Evolutionary conservation across 2,329 filamentous ascomycete species (phyloP), one percentile per base, ranked within the genome.

Genomic region (Davidsoniella eucalypti): DNA sequence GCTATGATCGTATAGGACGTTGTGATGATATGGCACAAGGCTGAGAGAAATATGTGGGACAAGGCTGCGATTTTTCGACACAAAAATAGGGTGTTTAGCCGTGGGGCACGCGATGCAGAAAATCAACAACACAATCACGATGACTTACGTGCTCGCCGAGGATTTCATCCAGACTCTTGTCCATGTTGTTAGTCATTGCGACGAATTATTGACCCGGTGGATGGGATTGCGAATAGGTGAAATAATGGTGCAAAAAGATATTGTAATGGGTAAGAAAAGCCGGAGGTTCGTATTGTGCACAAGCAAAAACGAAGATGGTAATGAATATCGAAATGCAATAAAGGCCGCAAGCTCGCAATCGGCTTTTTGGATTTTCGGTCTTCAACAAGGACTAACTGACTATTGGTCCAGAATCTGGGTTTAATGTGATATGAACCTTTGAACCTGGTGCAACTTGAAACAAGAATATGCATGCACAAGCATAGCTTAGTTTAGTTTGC

Each of bases 131-230:
- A 39, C 7, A 25, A 8, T 26, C 4, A 16, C 25, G 6, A 6
- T 41, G 12, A 16, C 61, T 47, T 60, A 69, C 67, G 60, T 63
- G 67, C 55, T 75, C 71, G 52, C 69, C 70, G 56, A 75, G 71
- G 58, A 75, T 75, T 60, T 76, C 72, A 60, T 75, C 72, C 29
- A 75, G 69, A 52, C 71, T 73, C 57, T 69, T 70, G 56, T 73
- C 70, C 69, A 75, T 71, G 54, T 66, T 69, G 54, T 63, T 61
- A 49, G 63, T 58, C 65, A 66, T 68, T 50, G 38, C 58, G 52
- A 36, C 25, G 26, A 25, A 17, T 14, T 33, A 44, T 33, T 16
- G 18, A 16, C n/a, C 17, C 29, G 26, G 41, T 23, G 18, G 16
- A 49, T 33, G 8, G 29, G 29, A 33, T 33, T 26, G 39, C 25